phyloP scores from a whole-genome alignment of 2,329 filamentous ascomycete species.

The Aspergillus alliaceus region DNA sequence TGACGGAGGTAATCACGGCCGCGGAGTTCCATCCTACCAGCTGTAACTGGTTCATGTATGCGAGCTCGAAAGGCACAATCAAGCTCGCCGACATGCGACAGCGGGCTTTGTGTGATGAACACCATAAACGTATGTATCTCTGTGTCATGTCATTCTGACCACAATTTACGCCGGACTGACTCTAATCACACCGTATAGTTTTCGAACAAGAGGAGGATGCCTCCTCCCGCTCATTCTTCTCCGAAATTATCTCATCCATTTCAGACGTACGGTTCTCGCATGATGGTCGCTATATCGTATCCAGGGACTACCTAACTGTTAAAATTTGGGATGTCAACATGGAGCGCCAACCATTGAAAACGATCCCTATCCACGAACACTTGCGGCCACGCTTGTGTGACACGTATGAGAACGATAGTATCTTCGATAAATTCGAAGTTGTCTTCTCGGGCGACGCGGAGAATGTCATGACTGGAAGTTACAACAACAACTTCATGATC shows the following conservation, averaged over 20 bases:
- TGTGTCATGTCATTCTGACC: neutral
- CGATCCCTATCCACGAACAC: conserved; percentile 97
- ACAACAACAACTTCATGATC: conserved; percentile 99
- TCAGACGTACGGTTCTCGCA: conserved; percentile 97
- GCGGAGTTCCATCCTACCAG: conserved; percentile 95
- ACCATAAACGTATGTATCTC: conserved; percentile 77
- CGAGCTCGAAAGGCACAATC: conserved; percentile 97
- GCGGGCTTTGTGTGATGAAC: conserved; percentile 91
- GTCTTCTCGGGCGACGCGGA: conserved; percentile 97
- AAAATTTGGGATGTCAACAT: conserved; percentile 99
- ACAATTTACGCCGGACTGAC: conserved; percentile 13
- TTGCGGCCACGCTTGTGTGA: conserved; percentile 91
- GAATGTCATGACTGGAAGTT: conserved; percentile 99
- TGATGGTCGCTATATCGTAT: conserved; percentile 95
- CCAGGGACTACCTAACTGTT: conserved; percentile 95
- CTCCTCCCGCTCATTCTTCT: conserved; percentile 96
- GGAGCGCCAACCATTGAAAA: conserved; percentile 96
- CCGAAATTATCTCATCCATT: conserved; percentile 98
- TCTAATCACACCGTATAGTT: conserved; percentile 55
- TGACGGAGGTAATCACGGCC: conserved; percentile 97
- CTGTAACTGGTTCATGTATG: conserved; percentile 99
- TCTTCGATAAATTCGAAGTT: conserved; percentile 99
- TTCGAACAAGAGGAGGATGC: conserved; percentile 99
- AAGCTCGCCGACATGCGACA: conserved; percentile 98
- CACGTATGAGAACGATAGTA: conserved; percentile 98